phyloP scores from a whole-genome alignment of 176 grass and related monocot genomes.

The Typha latifolia region DNA sequence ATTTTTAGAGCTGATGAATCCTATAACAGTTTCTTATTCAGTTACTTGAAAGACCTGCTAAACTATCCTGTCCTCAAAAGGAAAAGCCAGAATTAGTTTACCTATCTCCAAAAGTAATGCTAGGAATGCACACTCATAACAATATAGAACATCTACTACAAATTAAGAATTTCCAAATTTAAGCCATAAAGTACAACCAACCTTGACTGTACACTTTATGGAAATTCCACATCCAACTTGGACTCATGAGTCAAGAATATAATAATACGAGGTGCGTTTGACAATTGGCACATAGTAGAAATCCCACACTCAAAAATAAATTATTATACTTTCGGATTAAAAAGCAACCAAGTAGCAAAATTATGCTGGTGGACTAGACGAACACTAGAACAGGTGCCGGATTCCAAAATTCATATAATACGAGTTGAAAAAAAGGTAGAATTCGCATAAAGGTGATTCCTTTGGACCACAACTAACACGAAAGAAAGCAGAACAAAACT shows the following conservation, averaged over 20 bases:
- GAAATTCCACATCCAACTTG: not conserved
- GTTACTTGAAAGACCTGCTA: not conserved
- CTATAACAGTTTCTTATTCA: not conserved
- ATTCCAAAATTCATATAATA: not conserved
- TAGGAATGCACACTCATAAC: not conserved
- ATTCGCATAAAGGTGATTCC: not conserved
- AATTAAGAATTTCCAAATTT: not conserved
- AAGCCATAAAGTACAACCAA: not conserved
- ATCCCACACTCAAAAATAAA: not conserved
- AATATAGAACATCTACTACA: not conserved
- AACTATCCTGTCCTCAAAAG: not conserved
- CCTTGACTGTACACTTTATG: not conserved
- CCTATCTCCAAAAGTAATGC: not conserved
- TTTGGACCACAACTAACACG: slow-evolving; percentile 14
- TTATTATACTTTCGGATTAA: not conserved
- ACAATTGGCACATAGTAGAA: not conserved
- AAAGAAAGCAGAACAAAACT: not conserved
- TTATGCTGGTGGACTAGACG: not conserved
- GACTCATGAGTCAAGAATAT: not conserved
- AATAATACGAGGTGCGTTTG: too few relatives aligned
- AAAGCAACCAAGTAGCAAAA: slow-evolving; percentile 13
- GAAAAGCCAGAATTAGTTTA: not conserved
- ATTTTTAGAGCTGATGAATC: slow-evolving; percentile 6
- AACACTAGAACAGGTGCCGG: not conserved
- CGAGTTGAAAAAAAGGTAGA: not conserved